These are phyloP conservation scores for Suaeda aralocaspica DNA, from an alignment of 148 eudicot species.

Conservation along the genomic window DNA sequence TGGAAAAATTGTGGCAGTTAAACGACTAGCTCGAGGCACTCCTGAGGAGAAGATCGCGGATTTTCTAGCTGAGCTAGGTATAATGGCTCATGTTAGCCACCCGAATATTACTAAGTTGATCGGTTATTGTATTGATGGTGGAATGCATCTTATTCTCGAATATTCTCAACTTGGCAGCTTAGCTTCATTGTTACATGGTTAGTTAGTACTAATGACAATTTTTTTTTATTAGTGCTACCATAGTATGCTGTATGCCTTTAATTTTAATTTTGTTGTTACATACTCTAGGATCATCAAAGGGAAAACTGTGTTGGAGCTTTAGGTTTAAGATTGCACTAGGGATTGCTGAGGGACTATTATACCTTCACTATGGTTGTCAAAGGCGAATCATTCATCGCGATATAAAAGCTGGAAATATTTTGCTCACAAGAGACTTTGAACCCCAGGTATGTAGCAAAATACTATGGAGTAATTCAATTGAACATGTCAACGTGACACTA, in stretches of 20 bases:
- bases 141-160: constrained; percentile 74
- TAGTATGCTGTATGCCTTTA: neutral
- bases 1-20: constrained; percentile 67
- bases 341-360: constrained; percentile 70
- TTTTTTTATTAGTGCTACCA: neutral
- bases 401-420: constrained; percentile 82
- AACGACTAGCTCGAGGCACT: constrained; percentile 54
- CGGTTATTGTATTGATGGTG: constrained; percentile 93
- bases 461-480: too few species aligned
- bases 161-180: constrained; percentile 81
- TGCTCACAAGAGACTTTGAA: constrained; percentile 62
- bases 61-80: constrained; percentile 73
- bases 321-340: constrained; percentile 83
- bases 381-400: constrained; percentile 88
- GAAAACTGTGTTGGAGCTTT: constrained; percentile 48
- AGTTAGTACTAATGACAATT: neutral
- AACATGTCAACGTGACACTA: too few species aligned
- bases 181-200: constrained; percentile 67
- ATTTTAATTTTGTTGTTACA: neutral
- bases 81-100: constrained; percentile 90
- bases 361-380: constrained; percentile 79
- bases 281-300: constrained; percentile 39
- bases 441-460: constrained; percentile 89
- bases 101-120: constrained; percentile 69
- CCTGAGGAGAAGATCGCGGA: constrained; percentile 58